Percentiles rank a stretch among this genome's conserved stretches.
phyloP scores from a whole-genome alignment of 768 basidiomycete genomes.

The Hygrophorus pudorinus region DNA sequence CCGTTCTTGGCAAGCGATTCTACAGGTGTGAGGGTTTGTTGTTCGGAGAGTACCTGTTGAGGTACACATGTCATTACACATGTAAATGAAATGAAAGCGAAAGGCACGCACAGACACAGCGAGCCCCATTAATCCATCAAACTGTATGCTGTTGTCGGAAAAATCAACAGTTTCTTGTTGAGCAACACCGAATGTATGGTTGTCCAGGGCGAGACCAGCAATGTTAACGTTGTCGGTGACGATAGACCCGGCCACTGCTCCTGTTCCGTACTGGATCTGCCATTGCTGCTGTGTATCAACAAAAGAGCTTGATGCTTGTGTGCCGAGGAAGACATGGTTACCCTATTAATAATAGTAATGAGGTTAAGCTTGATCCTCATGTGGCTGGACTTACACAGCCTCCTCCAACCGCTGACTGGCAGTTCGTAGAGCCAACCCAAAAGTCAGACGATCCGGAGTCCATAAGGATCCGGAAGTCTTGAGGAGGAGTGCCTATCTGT shows the following conservation, averaged over 20 bases:
- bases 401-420: slow-evolving; percentile 32
- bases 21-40: slow-evolving; percentile 56
- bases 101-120: slow-evolving; percentile 48
- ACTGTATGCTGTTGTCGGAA: slow-evolving; percentile 33
- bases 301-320: slow-evolving; percentile 53
- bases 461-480: slow-evolving; percentile 48
- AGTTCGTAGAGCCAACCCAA: slow-evolving; percentile 53
- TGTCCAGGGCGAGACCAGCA: slow-evolving; percentile 47
- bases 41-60: slow-evolving; percentile 48
- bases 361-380: background rate
- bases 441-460: slow-evolving; percentile 64
- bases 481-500: slow-evolving; percentile 58
- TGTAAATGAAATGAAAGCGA: background rate
- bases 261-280: slow-evolving; percentile 60
- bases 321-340: slow-evolving; percentile 43
- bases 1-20: slow-evolving; percentile 55
- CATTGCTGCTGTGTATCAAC: slow-evolving; percentile 39
- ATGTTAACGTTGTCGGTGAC: slow-evolving; percentile 53
- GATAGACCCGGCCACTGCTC: slow-evolving; percentile 54
- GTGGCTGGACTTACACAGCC: slow-evolving; percentile 17
- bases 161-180: slow-evolving; percentile 53
- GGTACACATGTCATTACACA: background rate
- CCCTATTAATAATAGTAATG: slow-evolving; percentile 17
- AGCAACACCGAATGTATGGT: slow-evolving; percentile 64
- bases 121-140: slow-evolving; percentile 73